These are phyloP conservation scores for Penicillium sp. DNA, from an alignment of 2,329 filamentous ascomycete species.

Conservation along the genomic window DNA sequence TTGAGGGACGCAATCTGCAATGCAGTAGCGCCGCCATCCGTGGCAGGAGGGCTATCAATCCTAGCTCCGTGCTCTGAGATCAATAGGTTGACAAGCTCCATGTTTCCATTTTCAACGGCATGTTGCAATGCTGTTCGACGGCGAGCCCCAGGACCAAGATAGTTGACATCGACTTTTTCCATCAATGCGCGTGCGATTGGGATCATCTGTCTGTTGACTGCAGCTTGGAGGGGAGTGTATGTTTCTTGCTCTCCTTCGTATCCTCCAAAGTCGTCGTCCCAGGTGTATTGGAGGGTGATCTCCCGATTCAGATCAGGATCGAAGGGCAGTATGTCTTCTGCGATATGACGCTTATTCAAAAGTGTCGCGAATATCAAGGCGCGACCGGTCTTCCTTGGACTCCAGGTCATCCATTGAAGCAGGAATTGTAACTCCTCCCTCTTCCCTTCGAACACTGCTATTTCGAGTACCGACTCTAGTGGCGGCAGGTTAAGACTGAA, in stretches of 20 bases:
- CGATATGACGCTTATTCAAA: background rate
- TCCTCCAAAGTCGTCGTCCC: background rate
- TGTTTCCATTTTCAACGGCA: slow-evolving; percentile 16
- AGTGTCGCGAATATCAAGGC: background rate
- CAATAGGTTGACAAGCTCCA: slow-evolving; percentile 16
- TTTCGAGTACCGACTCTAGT: slow-evolving; percentile 4
- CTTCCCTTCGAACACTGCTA: background rate
- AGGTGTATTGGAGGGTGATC: background rate
- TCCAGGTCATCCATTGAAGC: background rate
- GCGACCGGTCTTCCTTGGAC: background rate
- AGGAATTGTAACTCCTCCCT: background rate
- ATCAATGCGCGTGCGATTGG: background rate
- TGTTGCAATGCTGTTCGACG: slow-evolving; percentile 12
- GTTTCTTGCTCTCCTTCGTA: background rate
- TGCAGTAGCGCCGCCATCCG: slow-evolving; percentile 21
- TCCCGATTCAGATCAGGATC: background rate
- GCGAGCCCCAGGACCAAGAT: background rate
- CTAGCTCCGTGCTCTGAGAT: slow-evolving; percentile 11
- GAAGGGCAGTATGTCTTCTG: background rate
- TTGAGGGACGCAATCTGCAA: slow-evolving; percentile 28
- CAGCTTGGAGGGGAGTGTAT: slow-evolving; percentile 1
- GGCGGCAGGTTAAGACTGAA: background rate
- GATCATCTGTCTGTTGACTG: background rate
- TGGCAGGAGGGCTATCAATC: slow-evolving; percentile 9
- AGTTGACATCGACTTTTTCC: background rate